A percentile compares a stretch with the other conserved stretches of the same genome.
Evolutionary conservation across 768 basidiomycete genomes (phyloP).

Genomic region (Collybia nuda): DNA sequence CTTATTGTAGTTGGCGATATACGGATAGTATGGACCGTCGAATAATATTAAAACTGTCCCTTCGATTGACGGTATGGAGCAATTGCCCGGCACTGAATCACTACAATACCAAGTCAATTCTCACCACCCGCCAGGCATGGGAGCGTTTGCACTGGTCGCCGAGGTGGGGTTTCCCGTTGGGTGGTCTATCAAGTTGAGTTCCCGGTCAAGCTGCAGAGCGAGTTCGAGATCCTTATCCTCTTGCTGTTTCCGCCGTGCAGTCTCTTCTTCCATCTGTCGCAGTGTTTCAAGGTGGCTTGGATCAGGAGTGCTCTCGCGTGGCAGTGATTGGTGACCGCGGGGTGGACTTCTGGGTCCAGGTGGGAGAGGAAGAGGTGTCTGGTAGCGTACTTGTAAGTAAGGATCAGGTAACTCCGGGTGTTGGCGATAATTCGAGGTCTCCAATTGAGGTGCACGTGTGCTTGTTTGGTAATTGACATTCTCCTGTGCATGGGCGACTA

Average conservation of each 20-base stretch:
- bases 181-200: constrained; percentile 39
- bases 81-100: no score
- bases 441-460: not conserved
- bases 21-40: no score
- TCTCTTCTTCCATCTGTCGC: constrained; percentile 37
- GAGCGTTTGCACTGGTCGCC: not conserved
- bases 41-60: no score
- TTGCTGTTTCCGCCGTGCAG: constrained; percentile 33
- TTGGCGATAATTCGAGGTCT: constrained; percentile 10
- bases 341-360: constrained; percentile 22
- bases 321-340: constrained; percentile 17
- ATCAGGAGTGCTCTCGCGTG: constrained; percentile 32
- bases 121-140: constrained; percentile 22
- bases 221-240: constrained; percentile 47
- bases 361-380: constrained; percentile 56
- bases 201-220: constrained; percentile 51
- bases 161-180: not conserved
- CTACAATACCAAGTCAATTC: no score
- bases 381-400: constrained; percentile 47
- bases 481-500: constrained; percentile 14
- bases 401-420: constrained; percentile 33
- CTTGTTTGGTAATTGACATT: not conserved
- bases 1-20: no score
- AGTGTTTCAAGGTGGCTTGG: constrained; percentile 28
- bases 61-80: no score